phyloP scores from a whole-genome alignment of 148 eudicot species.

The Vaccinium myrtillus region DNA sequence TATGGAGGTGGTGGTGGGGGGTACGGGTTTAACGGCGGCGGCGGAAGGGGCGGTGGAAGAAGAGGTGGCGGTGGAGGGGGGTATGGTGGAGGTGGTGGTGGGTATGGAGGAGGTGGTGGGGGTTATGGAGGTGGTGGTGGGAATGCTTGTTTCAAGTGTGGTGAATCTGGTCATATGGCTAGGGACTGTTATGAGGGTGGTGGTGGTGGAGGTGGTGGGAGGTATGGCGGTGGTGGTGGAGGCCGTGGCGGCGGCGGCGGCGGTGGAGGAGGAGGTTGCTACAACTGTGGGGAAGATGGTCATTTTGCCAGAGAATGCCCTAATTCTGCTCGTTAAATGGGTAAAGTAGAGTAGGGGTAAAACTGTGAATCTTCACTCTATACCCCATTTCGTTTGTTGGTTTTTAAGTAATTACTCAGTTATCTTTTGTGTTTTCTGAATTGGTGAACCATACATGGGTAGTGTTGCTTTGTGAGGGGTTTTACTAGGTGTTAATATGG shows the following conservation, averaged over 20 bases:
- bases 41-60: conserved; percentile 28
- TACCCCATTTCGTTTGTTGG: not conserved
- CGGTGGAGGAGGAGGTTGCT: not conserved
- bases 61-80: conserved; percentile 34
- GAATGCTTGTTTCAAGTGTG: conserved; percentile 17
- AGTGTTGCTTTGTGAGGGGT: not conserved
- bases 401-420: not conserved
- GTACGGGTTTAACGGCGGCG: conserved; percentile 9
- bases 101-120: conserved; percentile 45
- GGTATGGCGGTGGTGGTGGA: not conserved
- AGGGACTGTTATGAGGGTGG: conserved; percentile 27
- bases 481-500: not conserved
- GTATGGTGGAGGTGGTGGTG: conserved; percentile 42
- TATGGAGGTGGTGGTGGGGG: conserved; percentile 13
- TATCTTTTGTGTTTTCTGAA: not conserved
- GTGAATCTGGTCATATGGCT: conserved; percentile 39
- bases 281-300: conserved; percentile 5
- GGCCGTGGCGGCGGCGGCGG: not conserved
- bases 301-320: conserved; percentile 17
- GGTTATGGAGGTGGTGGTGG: conserved; percentile 33
- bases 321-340: not conserved
- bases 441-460: not conserved
- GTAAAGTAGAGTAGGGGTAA: not conserved
- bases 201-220: conserved; percentile 32
- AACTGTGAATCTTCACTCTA: not conserved